phyloP scores from a whole-genome alignment of 2,329 filamentous ascomycete genomes.

The Colletotrichum abscissum region DNA sequence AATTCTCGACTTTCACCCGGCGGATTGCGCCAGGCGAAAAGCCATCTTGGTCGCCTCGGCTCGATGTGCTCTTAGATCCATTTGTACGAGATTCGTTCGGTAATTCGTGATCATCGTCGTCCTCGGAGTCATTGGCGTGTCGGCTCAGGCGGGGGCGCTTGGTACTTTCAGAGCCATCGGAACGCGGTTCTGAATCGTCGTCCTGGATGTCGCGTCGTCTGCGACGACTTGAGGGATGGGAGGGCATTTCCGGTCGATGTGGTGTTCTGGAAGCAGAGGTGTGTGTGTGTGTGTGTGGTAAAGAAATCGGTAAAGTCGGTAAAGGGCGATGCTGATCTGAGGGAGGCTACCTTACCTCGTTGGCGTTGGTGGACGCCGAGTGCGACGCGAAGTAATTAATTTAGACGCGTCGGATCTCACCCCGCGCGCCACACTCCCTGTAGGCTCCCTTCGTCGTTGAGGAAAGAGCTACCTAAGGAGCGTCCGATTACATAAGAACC shows the following conservation, averaged over 20 bases:
- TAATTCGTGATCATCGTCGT: conserved; percentile 32
- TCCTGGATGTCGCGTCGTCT: conserved; percentile 55
- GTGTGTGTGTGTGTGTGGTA: not conserved
- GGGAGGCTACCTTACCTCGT: not conserved
- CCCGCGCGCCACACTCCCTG: conserved; percentile 12
- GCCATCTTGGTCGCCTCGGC: conserved; percentile 40
- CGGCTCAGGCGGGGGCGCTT: conserved; percentile 51
- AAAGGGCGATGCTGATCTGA: not conserved
- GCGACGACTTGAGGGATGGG: conserved; percentile 21
- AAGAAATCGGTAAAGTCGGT: not conserved
- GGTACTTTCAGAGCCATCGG: conserved; percentile 42
- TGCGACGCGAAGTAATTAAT: conserved; percentile 21
- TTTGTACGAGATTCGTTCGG: conserved; percentile 21
- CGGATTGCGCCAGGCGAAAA: conserved; percentile 87
- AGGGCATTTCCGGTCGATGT: not conserved
- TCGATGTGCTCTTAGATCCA: conserved; percentile 29
- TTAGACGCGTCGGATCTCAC: conserved; percentile 27
- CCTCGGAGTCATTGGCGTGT: conserved; percentile 33
- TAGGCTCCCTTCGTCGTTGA: not conserved
- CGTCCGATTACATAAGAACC: not conserved
- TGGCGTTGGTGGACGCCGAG: not conserved
- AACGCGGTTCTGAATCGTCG: conserved; percentile 45
- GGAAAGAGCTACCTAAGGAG: not conserved
- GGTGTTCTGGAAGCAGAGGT: not conserved
- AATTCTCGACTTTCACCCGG: conserved; percentile 85